These are phyloP conservation scores for Helicostylum pulchrum DNA, from an alignment of 192 early-diverging fungal genomes.

Conservation along the genomic window DNA sequence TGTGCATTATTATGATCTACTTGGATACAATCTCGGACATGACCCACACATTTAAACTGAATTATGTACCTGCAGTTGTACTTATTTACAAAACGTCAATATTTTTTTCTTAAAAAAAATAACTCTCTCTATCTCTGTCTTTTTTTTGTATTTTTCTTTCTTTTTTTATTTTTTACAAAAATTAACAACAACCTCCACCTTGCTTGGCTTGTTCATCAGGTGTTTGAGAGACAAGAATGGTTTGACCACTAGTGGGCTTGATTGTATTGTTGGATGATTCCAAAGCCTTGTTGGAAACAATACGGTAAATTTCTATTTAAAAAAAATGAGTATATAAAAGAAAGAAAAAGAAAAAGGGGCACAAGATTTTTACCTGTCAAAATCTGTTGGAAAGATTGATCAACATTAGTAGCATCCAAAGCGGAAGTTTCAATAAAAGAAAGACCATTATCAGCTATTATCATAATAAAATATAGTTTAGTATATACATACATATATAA, in stretches of 20 bases:
- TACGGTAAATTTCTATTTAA: conserved; percentile 86
- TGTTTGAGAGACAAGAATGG: conserved; percentile 63
- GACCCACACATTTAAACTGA: too few relatives aligned
- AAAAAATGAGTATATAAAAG: not conserved
- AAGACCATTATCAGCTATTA: conserved; percentile 79
- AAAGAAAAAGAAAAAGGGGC: not conserved
- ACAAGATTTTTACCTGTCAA: conserved; percentile 73
- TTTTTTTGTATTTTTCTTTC: not conserved
- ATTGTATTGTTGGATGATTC: conserved; percentile 71
- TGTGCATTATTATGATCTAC: too few relatives aligned
- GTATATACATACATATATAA: not conserved
- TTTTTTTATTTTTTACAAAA: conserved; percentile 40
- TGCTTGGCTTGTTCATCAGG: conserved; percentile 55
- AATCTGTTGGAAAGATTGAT: conserved; percentile 93
- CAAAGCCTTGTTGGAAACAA: conserved; percentile 95
- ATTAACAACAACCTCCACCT: conserved; percentile 60
- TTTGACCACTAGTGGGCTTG: conserved; percentile 65
- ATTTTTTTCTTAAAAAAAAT: too few relatives aligned
- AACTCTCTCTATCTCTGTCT: too few relatives aligned
- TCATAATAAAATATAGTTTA: not conserved
- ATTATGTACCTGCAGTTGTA: too few relatives aligned
- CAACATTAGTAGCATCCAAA: conserved; percentile 94
- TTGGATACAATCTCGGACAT: too few relatives aligned
- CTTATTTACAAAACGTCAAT: too few relatives aligned
- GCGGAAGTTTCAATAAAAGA: conserved; percentile 99